Evolutionary conservation across 495 filamentous ascomycete species (phyloP).

Genomic region (Hyaloscypha bicolor): DNA sequence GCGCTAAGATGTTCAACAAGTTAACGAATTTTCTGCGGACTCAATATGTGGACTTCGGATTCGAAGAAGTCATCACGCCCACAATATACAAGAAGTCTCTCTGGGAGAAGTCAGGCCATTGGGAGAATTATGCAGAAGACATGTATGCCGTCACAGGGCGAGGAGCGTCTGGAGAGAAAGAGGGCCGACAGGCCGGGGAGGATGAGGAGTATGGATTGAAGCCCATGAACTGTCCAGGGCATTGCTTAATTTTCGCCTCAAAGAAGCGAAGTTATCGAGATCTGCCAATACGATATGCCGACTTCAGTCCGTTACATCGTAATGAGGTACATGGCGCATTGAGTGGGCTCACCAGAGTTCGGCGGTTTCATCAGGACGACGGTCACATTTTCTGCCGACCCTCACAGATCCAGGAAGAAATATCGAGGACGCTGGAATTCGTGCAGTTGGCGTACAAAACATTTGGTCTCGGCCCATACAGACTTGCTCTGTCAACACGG

Average conservation of each 20-base stretch:
- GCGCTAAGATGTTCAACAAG: constrained; percentile 85
- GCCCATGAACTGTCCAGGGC: constrained; percentile 96
- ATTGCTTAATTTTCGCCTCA: constrained; percentile 83
- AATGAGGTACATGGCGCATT: constrained; percentile 88
- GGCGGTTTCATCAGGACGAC: constrained; percentile 96
- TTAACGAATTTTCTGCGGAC: constrained; percentile 81
- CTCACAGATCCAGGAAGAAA: constrained; percentile 79
- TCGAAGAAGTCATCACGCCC: constrained; percentile 89
- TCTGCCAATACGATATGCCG: constrained; percentile 86
- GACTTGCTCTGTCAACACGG: constrained; percentile 79
- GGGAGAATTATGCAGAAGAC: constrained; percentile 92
- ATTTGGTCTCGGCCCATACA: constrained; percentile 72
- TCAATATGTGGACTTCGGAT: constrained; percentile 86
- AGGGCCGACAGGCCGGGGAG: constrained; percentile 47
- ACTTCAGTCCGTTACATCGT: constrained; percentile 89
- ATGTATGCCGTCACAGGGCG: constrained; percentile 87
- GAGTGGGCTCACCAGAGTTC: constrained; percentile 83
- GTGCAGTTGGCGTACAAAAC: constrained; percentile 76
- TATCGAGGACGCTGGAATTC: constrained; percentile 76
- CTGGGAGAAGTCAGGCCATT: constrained; percentile 88
- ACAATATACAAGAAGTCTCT: constrained; percentile 91
- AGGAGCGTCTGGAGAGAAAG: constrained; percentile 50
- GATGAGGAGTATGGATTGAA: constrained; percentile 87
- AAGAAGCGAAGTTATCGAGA: constrained; percentile 76
- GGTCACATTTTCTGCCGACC: constrained; percentile 94